Evolutionary conservation across 2,329 filamentous ascomycete genomes (phyloP).

Genomic region (Cercospora sojina): DNA sequence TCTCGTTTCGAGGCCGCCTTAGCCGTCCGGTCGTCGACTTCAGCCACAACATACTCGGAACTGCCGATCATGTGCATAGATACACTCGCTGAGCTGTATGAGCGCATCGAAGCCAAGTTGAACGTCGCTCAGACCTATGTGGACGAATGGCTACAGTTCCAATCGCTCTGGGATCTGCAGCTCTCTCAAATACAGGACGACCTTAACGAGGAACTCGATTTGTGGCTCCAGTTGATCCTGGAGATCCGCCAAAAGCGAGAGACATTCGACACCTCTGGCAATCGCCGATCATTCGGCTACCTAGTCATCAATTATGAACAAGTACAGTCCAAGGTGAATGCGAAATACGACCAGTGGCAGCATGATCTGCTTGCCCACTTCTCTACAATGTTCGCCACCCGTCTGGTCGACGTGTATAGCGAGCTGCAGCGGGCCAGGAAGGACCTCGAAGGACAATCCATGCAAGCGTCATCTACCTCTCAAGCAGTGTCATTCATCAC

Average conservation of each 20-base stretch:
- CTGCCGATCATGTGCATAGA: slow-evolving; percentile 80
- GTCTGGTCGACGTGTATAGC: slow-evolving; percentile 87
- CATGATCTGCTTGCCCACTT: slow-evolving; percentile 96
- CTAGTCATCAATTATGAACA: slow-evolving; percentile 97
- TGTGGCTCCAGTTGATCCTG: slow-evolving; percentile 93
- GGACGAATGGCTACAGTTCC: slow-evolving; percentile 97
- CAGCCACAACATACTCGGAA: slow-evolving; percentile 74
- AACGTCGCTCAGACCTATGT: slow-evolving; percentile 79
- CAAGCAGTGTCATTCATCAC: slow-evolving; percentile 99
- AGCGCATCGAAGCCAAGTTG: slow-evolving; percentile 78
- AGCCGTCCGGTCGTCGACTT: slow-evolving; percentile 58
- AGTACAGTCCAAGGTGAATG: slow-evolving; percentile 97
- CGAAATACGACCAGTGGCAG: slow-evolving; percentile 99
- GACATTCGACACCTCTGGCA: slow-evolving; percentile 96
- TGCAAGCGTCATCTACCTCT: slow-evolving; percentile 92
- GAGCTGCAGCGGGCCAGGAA: slow-evolving; percentile 88
- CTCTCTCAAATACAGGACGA: slow-evolving; percentile 92
- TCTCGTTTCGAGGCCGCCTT: slow-evolving; percentile 90
- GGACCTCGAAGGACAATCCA: slow-evolving; percentile 85
- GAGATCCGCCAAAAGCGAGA: slow-evolving; percentile 93
- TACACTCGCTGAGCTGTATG: slow-evolving; percentile 76
- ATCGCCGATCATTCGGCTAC: slow-evolving; percentile 88
- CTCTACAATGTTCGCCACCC: slow-evolving; percentile 78
- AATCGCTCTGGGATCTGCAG: slow-evolving; percentile 96
- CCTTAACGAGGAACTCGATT: slow-evolving; percentile 83